These are phyloP conservation scores for Umbilicaria muhlenbergii DNA, from an alignment of 495 filamentous ascomycete species.

Conservation along the genomic window DNA sequence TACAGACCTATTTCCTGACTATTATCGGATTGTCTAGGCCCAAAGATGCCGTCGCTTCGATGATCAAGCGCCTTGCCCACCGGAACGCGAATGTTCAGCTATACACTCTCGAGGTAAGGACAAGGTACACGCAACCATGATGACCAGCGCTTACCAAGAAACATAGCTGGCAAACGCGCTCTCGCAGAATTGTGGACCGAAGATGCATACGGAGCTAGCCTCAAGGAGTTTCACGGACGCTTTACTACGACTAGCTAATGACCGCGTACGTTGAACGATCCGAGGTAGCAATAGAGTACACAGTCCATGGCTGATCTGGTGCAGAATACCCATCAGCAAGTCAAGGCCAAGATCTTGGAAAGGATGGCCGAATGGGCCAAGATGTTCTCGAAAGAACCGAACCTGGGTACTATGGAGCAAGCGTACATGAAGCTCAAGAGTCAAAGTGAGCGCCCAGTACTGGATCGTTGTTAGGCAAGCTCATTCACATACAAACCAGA, in stretches of 20 bases:
- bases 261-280: constrained; percentile 37
- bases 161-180: constrained; percentile 70
- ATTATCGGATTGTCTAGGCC: constrained; percentile 27
- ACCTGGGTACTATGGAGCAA: constrained; percentile 95
- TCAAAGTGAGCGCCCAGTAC: constrained; percentile 35
- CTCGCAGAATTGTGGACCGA: constrained; percentile 83
- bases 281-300: neutral
- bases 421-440: constrained; percentile 79
- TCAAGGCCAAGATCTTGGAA: constrained; percentile 94
- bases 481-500: constrained; percentile 33
- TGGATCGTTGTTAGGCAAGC: neutral
- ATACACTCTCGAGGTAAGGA: constrained; percentile 78
- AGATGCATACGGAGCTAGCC: constrained; percentile 85
- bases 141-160: constrained; percentile 2
- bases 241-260: constrained; percentile 73
- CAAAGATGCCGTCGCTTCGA: constrained; percentile 81
- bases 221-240: constrained; percentile 94
- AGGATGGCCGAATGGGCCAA: constrained; percentile 91
- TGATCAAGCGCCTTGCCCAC: constrained; percentile 94
- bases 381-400: constrained; percentile 82
- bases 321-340: constrained; percentile 88
- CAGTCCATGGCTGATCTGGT: neutral
- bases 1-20: neutral
- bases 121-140: neutral
- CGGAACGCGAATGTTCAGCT: constrained; percentile 98